Conservation (phyloP, 139 green algal species). For the Pycnococcus provasolii region DNA sequence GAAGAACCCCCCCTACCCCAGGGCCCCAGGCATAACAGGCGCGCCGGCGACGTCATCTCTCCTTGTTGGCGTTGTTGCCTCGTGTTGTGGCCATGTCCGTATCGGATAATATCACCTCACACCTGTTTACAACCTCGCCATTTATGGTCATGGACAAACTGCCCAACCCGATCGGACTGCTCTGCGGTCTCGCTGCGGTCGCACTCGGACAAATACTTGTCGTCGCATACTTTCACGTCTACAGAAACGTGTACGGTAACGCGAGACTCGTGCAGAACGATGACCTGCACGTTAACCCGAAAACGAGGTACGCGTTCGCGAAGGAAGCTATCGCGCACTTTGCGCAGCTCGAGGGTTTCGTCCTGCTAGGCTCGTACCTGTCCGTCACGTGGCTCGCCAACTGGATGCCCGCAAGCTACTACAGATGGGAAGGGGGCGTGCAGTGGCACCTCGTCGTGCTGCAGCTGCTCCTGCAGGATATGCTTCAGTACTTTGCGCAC, state of each 20-base stretch:
- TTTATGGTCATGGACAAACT: background rate
- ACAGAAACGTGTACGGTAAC: background rate
- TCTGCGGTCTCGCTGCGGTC: background rate
- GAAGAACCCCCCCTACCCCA: too few species aligned
- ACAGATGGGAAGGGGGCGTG: constrained; percentile 1
- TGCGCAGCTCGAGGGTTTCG: constrained; percentile 1
- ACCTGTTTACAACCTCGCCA: too few species aligned
- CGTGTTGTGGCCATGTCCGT: too few species aligned
- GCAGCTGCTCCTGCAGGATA: constrained; percentile 4
- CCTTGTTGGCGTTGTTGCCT: too few species aligned
- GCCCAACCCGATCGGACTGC: background rate
- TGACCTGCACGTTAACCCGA: background rate
- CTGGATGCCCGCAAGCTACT: constrained; percentile 6
- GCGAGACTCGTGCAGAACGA: background rate
- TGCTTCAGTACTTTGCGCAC: constrained; percentile 2
- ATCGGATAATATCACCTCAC: too few species aligned
- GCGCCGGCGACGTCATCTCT: too few species aligned
- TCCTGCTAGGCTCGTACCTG: constrained; percentile 11
- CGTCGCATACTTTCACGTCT: background rate
- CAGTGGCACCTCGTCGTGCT: background rate
- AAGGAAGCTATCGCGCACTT: background rate
- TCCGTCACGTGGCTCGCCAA: constrained; percentile 6
- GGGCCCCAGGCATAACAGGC: too few species aligned
- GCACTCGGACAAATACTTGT: background rate
- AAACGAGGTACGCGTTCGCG: background rate